Evolutionary conservation across 2,329 filamentous ascomycete species (phyloP).

Genomic region (Colletotrichum cereale): DNA sequence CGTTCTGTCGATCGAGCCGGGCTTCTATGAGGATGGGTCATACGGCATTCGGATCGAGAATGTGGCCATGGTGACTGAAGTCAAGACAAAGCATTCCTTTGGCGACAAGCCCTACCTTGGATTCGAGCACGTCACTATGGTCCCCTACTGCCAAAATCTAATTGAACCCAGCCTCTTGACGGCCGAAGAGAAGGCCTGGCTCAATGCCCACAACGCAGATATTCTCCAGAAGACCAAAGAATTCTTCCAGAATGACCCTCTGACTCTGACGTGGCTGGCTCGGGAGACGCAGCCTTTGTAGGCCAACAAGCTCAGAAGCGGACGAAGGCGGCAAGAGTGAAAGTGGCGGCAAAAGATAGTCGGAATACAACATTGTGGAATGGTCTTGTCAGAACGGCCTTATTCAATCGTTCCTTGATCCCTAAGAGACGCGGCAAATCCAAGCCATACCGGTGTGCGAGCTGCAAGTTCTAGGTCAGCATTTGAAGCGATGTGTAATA

Average conservation of each 20-base stretch:
- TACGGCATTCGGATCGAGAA: constrained; percentile 99
- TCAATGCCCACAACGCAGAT: constrained; percentile 87
- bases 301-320: constrained; percentile 54
- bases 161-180: constrained; percentile 82
- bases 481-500: neutral
- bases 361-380: constrained; percentile 37
- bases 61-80: constrained; percentile 89
- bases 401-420: constrained; percentile 49
- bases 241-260: constrained; percentile 79
- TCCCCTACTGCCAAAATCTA: constrained; percentile 90
- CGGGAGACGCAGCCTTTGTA: constrained; percentile 81
- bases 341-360: constrained; percentile 76
- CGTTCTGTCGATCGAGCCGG: constrained; percentile 95
- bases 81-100: constrained; percentile 88
- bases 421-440: constrained; percentile 48
- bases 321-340: constrained; percentile 70
- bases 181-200: constrained; percentile 81
- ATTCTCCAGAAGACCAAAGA: constrained; percentile 84
- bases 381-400: constrained; percentile 31
- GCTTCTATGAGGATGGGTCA: constrained; percentile 95
- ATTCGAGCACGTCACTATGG: constrained; percentile 98
- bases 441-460: constrained; percentile 51
- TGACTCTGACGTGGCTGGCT: constrained; percentile 84
- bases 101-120: constrained; percentile 94
- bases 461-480: constrained; percentile 41